Evolutionary conservation across 305 asterid species (phyloP), one percentile per base, ranked within the genome.

Genomic region (Fraxinus albicans): DNA sequence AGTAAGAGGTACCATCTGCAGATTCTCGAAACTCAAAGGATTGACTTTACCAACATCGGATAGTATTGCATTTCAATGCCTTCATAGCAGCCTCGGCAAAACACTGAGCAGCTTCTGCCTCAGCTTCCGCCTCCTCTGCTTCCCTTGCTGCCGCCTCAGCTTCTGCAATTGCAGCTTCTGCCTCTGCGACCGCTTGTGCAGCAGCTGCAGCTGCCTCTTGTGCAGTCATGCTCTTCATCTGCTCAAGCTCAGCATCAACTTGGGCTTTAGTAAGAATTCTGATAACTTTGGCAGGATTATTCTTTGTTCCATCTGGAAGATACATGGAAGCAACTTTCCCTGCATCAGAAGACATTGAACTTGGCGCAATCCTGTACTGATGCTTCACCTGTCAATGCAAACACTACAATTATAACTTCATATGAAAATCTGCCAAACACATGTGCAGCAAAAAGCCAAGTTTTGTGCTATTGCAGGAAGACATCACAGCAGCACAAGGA

Each of bases 71-170:
- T 36, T 84, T 89, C 63, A 90, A 74, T 10, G 98, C 95, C 78
- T 88, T 92, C 77, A 82, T 85, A 4, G 97, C 93, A 6, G 97
- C 97, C 76, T 91, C 97, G 79, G 93, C 97, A 88, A 96, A 92
- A 87, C 97, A 91, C 53, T 88, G 90, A n/a, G 98, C 95, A 12
- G 97, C 97, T 88, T 93, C 98, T 12, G 98, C 98, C 87, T 94
- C 97, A 0, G 97, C 98, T 85, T 96, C 99, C 0, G 94, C 97
- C 85, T 89, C 97, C 92, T 96, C 98, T 13, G 99, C 99, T 89
- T 92, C 98, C 88, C 89, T 91, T 76, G 95, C 97, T 3, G 99
- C 99, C 13, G 82, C 86, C 86, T 94, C 98, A 73, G 99, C 99
- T 74, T 91, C 98, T 6, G 94, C 97, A 83, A 94, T 87, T 15